These are phyloP conservation scores for Phytophthora rubi DNA, from an alignment of 352 stramenopile genomes.

Conservation along the genomic window DNA sequence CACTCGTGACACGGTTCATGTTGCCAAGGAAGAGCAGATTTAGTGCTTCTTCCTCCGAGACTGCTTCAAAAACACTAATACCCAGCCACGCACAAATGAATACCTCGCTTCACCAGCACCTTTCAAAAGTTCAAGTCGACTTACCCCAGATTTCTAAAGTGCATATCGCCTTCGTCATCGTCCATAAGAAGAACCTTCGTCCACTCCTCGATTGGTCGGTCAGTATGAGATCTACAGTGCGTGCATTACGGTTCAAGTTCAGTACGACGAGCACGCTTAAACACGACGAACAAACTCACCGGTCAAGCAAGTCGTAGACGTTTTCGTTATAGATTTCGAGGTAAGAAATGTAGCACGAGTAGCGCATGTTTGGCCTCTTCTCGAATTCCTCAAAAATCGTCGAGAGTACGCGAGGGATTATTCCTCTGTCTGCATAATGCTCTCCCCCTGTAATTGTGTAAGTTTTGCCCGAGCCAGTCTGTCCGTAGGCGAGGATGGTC, in stretches of 20 bases:
- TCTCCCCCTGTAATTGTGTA: constrained; percentile 89
- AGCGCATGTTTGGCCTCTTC: constrained; percentile 56
- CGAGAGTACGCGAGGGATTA: constrained; percentile 94
- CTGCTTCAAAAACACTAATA: constrained; percentile 75
- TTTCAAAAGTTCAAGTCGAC: not conserved
- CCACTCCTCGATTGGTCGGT: constrained; percentile 80
- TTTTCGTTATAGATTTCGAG: constrained; percentile 98
- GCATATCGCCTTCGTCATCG: constrained; percentile 81
- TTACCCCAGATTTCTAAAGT: constrained; percentile 80
- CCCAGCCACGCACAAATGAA: not conserved
- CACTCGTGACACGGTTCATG: constrained; percentile 95
- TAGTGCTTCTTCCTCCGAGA: constrained; percentile 93
- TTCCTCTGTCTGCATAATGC: constrained; percentile 94
- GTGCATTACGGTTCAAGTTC: not conserved
- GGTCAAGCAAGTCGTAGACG: constrained; percentile 94
- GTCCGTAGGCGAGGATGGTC: constrained; percentile 76
- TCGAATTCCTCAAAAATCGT: constrained; percentile 92
- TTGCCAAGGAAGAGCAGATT: constrained; percentile 97
- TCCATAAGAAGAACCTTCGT: constrained; percentile 83
- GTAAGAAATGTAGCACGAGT: constrained; percentile 94
- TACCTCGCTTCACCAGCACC: not conserved
- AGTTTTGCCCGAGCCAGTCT: constrained; percentile 77
- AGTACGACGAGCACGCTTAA: not conserved
- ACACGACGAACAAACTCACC: constrained; percentile 20
- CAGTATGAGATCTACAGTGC: constrained; percentile 59